These are phyloP conservation scores for Pseudogymnoascus sp. DNA, from an alignment of 2,329 filamentous ascomycete genomes.

Conservation along the genomic window DNA sequence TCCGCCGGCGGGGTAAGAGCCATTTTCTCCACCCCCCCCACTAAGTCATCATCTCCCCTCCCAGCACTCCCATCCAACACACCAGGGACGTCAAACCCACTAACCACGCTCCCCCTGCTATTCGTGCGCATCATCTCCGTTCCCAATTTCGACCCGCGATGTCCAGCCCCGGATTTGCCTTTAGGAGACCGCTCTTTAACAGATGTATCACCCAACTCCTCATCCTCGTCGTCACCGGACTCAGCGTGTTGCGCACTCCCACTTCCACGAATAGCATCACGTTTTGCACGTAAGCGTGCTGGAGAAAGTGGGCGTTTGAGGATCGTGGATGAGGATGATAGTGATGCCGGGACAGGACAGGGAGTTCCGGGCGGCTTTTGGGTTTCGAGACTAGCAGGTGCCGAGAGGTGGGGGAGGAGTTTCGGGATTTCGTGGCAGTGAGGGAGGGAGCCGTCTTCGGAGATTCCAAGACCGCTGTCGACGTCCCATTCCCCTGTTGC, in stretches of 20 bases:
- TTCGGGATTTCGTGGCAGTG: slow-evolving; percentile 35
- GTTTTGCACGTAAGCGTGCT: slow-evolving; percentile 66
- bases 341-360: slow-evolving; percentile 16
- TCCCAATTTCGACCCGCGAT: slow-evolving; percentile 79
- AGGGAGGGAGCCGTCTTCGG: slow-evolving; percentile 26
- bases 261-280: slow-evolving; percentile 63
- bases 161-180: slow-evolving; percentile 45
- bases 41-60: slow-evolving; percentile 13
- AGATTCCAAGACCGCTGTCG: slow-evolving; percentile 70
- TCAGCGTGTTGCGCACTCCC: slow-evolving; percentile 65
- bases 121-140: slow-evolving; percentile 98
- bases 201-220: slow-evolving; percentile 62
- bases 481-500: slow-evolving; percentile 65
- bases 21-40: slow-evolving; percentile 11
- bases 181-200: slow-evolving; percentile 32
- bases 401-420: slow-evolving; percentile 53
- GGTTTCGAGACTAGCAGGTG: slow-evolving; percentile 50
- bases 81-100: slow-evolving; percentile 21
- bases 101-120: slow-evolving; percentile 70
- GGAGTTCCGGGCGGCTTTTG: slow-evolving; percentile 24
- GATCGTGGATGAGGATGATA: slow-evolving; percentile 16
- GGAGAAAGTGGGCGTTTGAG: slow-evolving; percentile 53
- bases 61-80: slow-evolving; percentile 20
- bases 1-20: not conserved
- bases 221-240: slow-evolving; percentile 90